Evolutionary conservation across 495 filamentous ascomycete species (phyloP), one percentile per base, ranked within the genome.

Genomic region (Amniculicola lignicola): DNA sequence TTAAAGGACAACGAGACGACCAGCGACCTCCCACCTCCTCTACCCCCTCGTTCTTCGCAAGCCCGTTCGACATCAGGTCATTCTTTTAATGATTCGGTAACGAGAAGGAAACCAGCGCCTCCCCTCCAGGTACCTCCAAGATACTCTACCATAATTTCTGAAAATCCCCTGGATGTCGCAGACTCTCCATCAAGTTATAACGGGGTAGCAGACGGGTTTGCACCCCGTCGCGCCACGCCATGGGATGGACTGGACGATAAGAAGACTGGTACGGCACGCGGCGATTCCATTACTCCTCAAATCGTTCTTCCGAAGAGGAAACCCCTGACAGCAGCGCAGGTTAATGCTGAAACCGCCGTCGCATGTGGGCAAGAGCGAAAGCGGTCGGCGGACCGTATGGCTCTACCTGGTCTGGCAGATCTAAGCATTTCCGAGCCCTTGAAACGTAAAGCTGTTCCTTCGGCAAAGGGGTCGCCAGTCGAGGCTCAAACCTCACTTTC

Each of bases 281-380:
- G 49, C 57, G 56, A 59, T 49, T 61, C 63, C 49, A 47, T 48
- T 46, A 23, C 49, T 63, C 51, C 59, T 50, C 58, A 48, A 47
- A 57, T 69, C 16, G 38, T 64, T 42, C 47, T 71, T 28, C 69
- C 70, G 2, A 73, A 73, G 56, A 63, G 70, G 39, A 71, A 70
- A 60, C 64, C 69, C 56, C 51, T 73, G 54, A 69, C 69, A 27
- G 52, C 47, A 48, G 70, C 69, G 51, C 63, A 63, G 63, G 60
- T 66, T 51, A 61, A 61, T 41, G 64, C 63, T 43, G 59, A 60
- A 42, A 29, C 29, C 36, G 61, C 48, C 16, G 49, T 28, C 10
- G 60, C 33, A 31, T 39, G 46, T 33, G 35, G 51, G 23, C 61
- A 54, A 43, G 18, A 28, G 18, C 54, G 48, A 22, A 64, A 49